Percentiles rank a stretch among this genome's conserved stretches.
Evolutionary conservation across 805 yeast species (phyloP).

Genomic region (Debaryomyces hansenii): DNA sequence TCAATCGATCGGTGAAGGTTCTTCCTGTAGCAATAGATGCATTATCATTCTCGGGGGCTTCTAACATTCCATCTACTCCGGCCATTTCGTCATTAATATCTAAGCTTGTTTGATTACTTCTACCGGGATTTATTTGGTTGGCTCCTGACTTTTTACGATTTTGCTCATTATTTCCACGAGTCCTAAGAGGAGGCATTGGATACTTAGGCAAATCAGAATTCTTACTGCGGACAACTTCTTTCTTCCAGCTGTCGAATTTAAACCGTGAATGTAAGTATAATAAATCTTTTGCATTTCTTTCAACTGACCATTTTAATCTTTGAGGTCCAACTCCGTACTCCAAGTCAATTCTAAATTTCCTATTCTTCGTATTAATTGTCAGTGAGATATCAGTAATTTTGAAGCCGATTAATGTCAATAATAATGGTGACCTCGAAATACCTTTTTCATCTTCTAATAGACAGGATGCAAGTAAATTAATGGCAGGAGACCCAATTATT

Average conservation of each 20-base stretch:
- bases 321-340: slow-evolving; percentile 89
- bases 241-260: slow-evolving; percentile 46
- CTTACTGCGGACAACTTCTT: slow-evolving; percentile 30
- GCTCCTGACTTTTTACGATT: background rate
- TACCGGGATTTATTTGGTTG: background rate
- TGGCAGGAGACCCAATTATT: slow-evolving; percentile 69
- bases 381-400: slow-evolving; percentile 53
- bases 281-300: slow-evolving; percentile 71
- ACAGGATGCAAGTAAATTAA: slow-evolving; percentile 70
- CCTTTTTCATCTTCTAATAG: slow-evolving; percentile 77
- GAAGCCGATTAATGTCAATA: slow-evolving; percentile 71
- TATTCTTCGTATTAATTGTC: slow-evolving; percentile 37
- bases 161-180: background rate
- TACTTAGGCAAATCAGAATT: slow-evolving; percentile 45
- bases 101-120: background rate
- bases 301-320: slow-evolving; percentile 76
- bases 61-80: background rate
- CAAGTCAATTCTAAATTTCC: slow-evolving; percentile 63
- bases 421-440: slow-evolving; percentile 75
- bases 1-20: slow-evolving; percentile 26
- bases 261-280: slow-evolving; percentile 68
- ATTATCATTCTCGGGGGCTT: background rate
- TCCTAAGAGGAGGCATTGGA: slow-evolving; percentile 40
- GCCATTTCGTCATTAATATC: background rate
- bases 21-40: slow-evolving; percentile 11